A percentile compares a stretch with the other conserved stretches of the same genome.
Evolutionary conservation across 805 yeast species (phyloP).

Genomic region (Naumovozyma dairenensis): DNA sequence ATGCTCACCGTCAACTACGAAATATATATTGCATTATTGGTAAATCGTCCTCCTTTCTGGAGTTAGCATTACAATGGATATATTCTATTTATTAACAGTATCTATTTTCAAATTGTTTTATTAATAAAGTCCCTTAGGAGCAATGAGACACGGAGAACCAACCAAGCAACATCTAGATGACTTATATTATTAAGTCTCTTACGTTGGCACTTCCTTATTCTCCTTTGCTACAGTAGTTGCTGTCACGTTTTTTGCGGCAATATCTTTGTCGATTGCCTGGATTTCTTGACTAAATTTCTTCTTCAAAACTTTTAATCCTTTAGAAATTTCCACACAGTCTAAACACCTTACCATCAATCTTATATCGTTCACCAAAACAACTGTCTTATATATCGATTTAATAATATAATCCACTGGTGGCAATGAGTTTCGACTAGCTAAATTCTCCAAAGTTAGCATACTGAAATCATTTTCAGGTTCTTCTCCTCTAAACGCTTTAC

Average conservation of each 20-base stretch:
- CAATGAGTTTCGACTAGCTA: constrained; percentile 46
- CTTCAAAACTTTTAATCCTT: constrained; percentile 7
- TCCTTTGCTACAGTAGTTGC: background rate
- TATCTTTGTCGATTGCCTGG: background rate
- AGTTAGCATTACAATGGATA: too few species aligned
- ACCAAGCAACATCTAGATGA: too few species aligned
- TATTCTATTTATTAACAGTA: too few species aligned
- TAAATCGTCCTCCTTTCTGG: too few species aligned
- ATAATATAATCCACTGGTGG: constrained; percentile 48
- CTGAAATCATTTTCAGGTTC: constrained; percentile 8
- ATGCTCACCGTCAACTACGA: too few species aligned
- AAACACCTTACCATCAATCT: constrained; percentile 40
- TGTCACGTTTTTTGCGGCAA: background rate
- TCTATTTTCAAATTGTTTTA: too few species aligned
- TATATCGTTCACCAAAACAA: constrained; percentile 53
- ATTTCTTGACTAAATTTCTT: background rate
- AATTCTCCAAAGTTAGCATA: constrained; percentile 43
- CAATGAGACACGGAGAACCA: too few species aligned
- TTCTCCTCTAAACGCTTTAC: constrained; percentile 8
- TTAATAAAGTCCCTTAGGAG: too few species aligned
- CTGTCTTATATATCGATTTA: constrained; percentile 51
- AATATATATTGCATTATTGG: too few species aligned
- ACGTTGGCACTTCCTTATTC: background rate
- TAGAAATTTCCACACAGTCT: constrained; percentile 26
- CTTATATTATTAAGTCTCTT: too few species aligned